These are phyloP conservation scores for Gossypium laxum DNA, from an alignment of 441 rosid species.

Conservation along the genomic window DNA sequence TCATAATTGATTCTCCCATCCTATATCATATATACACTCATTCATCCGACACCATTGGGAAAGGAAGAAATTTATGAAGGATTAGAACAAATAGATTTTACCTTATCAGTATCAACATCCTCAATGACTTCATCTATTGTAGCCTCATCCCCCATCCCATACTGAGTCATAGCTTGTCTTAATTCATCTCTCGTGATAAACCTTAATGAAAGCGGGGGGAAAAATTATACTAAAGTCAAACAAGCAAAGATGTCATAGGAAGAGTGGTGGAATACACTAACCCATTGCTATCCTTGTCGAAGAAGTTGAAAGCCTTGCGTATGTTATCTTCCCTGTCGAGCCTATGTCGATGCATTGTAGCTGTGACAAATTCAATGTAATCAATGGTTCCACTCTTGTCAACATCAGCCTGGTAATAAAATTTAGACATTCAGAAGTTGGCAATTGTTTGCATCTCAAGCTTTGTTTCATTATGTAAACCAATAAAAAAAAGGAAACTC, in stretches of 20 bases:
- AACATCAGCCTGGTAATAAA: conserved; percentile 55
- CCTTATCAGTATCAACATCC: conserved; percentile 54
- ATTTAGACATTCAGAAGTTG: not conserved
- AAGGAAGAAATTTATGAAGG: not conserved
- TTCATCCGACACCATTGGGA: not conserved
- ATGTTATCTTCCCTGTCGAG: conserved; percentile 65
- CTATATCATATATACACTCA: conserved; percentile 17
- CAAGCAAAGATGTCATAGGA: not conserved
- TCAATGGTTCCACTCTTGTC: conserved; percentile 65
- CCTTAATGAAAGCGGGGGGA: conserved; percentile 18
- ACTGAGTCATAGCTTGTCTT: conserved; percentile 54
- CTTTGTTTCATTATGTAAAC: not conserved
- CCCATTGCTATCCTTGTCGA: conserved; percentile 69
- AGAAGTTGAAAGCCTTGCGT: conserved; percentile 51
- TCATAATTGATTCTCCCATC: conserved; percentile 52
- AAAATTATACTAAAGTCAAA: not conserved
- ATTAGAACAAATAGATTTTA: conserved; percentile 12
- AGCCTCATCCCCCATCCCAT: conserved; percentile 76
- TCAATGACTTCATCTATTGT: conserved; percentile 61
- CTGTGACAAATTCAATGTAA: conserved; percentile 65
- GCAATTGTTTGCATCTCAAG: not conserved
- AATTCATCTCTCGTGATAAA: conserved; percentile 81
- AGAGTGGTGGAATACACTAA: conserved; percentile 19
- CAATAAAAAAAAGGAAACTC: conserved; percentile 11
- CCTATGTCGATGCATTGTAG: conserved; percentile 75